Evolutionary conservation across 192 early-diverging fungal species (phyloP).

Genomic region (Polychytrium aggregatum): DNA sequence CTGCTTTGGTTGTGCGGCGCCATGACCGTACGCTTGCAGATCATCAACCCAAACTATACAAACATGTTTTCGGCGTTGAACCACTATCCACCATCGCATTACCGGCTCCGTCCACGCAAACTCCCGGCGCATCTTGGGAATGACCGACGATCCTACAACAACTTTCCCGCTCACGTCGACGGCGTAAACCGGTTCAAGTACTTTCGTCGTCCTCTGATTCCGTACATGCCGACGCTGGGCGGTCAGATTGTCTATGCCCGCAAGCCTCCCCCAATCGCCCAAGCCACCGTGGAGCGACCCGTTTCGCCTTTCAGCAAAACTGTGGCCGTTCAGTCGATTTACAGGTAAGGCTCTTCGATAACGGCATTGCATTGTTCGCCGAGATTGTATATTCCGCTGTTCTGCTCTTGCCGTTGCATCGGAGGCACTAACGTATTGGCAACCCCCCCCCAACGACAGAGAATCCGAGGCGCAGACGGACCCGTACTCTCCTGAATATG

Average conservation of each 20-base stretch:
- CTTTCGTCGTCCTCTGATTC: conserved; percentile 46
- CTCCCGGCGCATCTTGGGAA: conserved; percentile 24
- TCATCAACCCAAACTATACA: conserved; percentile 37
- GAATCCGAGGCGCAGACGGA: conserved; percentile 51
- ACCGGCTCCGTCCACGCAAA: conserved; percentile 18
- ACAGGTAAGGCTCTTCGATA: conserved; percentile 22
- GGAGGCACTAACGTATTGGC: no score
- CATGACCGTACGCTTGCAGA: no score
- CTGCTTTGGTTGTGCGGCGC: no score
- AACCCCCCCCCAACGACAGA: no score
- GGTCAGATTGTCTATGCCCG: conserved; percentile 42
- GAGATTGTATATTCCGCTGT: no score
- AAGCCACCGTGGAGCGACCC: conserved; percentile 16
- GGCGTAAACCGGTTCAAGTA: conserved; percentile 48
- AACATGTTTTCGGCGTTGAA: conserved; percentile 47
- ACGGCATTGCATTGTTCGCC: no score
- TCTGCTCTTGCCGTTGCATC: no score
- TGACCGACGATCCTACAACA: conserved; percentile 22
- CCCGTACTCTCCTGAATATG: conserved; percentile 51
- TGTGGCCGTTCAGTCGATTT: conserved; percentile 37
- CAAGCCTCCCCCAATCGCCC: conserved; percentile 9
- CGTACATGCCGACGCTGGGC: conserved; percentile 41
- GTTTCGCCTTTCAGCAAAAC: conserved; percentile 25
- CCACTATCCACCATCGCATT: conserved; percentile 27
- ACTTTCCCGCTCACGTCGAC: conserved; percentile 18